Evolutionary conservation across 2,329 filamentous ascomycete species (phyloP).

Genomic region (Aspergillus proliferans): DNA sequence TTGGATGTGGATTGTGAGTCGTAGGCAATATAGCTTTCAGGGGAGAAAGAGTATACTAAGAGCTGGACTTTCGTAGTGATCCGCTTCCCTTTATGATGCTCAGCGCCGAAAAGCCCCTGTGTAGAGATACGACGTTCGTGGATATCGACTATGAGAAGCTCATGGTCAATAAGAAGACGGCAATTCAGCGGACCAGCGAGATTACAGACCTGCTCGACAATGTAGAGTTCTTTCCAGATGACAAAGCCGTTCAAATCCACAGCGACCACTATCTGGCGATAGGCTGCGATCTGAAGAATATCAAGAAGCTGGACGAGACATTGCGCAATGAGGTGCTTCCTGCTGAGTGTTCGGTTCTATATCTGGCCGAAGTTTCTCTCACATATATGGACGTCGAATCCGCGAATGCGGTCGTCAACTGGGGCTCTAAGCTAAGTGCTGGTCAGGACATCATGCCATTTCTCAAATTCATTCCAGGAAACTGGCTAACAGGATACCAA

Average conservation of each 20-base stretch:
- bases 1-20: slow-evolving; percentile 84
- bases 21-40: slow-evolving; percentile 10
- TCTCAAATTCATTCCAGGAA: background rate
- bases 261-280: slow-evolving; percentile 71
- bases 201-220: slow-evolving; percentile 50
- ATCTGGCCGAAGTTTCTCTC: slow-evolving; percentile 82
- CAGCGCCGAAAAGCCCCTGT: slow-evolving; percentile 56
- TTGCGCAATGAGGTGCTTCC: slow-evolving; percentile 56
- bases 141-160: slow-evolving; percentile 82
- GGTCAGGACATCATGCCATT: slow-evolving; percentile 44
- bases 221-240: slow-evolving; percentile 30
- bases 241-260: slow-evolving; percentile 47
- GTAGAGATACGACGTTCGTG: slow-evolving; percentile 60
- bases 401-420: slow-evolving; percentile 68
- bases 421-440: slow-evolving; percentile 65
- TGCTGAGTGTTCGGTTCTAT: slow-evolving; percentile 60
- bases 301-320: slow-evolving; percentile 53
- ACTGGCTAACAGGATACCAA: slow-evolving; percentile 2
- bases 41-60: slow-evolving; percentile 20
- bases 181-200: slow-evolving; percentile 59
- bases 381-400: slow-evolving; percentile 77
- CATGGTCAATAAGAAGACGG: slow-evolving; percentile 65
- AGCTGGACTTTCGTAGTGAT: slow-evolving; percentile 53
- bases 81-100: slow-evolving; percentile 80
- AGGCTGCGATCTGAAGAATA: slow-evolving; percentile 71